Conservation (phyloP, 2,329 filamentous ascomycete species). For the Furcasterigmium furcatum region DNA sequence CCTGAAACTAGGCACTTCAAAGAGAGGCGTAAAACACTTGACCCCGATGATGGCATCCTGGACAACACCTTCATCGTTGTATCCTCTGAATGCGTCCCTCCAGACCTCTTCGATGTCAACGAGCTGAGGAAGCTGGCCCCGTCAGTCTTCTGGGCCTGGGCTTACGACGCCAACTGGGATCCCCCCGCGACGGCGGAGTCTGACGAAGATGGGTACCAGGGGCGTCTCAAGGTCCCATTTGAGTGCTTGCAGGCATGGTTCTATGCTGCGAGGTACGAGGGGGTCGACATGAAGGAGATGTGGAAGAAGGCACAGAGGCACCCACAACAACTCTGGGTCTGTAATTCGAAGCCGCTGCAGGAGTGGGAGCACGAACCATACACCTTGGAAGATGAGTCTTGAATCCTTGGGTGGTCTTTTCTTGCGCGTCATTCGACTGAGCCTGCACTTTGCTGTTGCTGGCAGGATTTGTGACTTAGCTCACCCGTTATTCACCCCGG, state of each 20-base stretch:
- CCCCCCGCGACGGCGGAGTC: neutral
- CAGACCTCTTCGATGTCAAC: neutral
- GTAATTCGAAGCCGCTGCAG: constrained; percentile 8
- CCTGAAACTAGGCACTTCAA: constrained; percentile 12
- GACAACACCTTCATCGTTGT: constrained; percentile 13
- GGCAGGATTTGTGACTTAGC: no score
- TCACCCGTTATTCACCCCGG: no score
- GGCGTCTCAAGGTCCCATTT: constrained; percentile 9
- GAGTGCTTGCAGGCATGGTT: constrained; percentile 13
- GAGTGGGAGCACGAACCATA: constrained; percentile 10
- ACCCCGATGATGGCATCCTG: constrained; percentile 8
- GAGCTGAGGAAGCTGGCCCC: constrained; percentile 16
- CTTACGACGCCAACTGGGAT: constrained; percentile 15
- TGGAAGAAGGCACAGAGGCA: constrained; percentile 15
- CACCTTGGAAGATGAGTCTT: no score
- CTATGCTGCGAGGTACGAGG: constrained; percentile 14
- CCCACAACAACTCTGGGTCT: constrained; percentile 10
- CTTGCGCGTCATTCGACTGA: no score
- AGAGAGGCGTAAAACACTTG: constrained; percentile 8
- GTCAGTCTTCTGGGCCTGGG: constrained; percentile 10
- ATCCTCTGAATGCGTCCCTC: constrained; percentile 3
- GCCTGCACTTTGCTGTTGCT: no score
- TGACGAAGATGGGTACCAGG: constrained; percentile 10
- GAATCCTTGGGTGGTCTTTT: no score
- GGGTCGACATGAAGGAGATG: constrained; percentile 11